Evolutionary conservation across 2,329 filamentous ascomycete genomes (phyloP).

Genomic region (Trichoderma guizhouense): DNA sequence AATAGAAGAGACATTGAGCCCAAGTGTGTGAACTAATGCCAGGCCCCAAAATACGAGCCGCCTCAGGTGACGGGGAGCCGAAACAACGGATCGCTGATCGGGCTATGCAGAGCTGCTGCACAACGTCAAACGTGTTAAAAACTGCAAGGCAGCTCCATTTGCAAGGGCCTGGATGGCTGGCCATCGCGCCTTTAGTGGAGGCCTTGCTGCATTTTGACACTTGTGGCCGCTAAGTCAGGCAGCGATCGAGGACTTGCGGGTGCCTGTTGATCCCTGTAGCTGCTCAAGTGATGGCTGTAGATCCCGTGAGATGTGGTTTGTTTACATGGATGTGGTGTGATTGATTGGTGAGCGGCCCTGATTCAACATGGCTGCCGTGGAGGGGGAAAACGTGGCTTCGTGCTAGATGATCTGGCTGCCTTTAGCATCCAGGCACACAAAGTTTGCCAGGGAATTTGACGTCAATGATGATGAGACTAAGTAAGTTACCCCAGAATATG

Average conservation of each 20-base stretch:
- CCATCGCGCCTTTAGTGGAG: not conserved
- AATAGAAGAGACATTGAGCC: not conserved
- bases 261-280: constrained; percentile 6
- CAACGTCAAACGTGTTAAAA: not conserved
- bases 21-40: not conserved
- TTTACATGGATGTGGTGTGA: not conserved
- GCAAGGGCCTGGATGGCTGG: constrained; percentile 4
- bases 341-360: not conserved
- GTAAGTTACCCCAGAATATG: not conserved
- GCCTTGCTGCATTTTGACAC: not conserved
- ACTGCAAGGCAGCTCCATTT: constrained; percentile 12
- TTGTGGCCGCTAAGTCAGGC: not conserved
- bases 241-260: constrained; percentile 11
- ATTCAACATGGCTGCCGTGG: not conserved
- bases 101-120: constrained; percentile 1
- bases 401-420: not conserved
- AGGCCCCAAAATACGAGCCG: not conserved
- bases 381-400: not conserved
- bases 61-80: not conserved
- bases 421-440: not conserved
- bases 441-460: not conserved
- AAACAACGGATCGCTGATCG: not conserved
- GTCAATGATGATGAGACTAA: not conserved
- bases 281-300: not conserved
- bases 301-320: not conserved